phyloP scores from a whole-genome alignment of 805 yeast species.

The Nakazawaea ernobii region DNA sequence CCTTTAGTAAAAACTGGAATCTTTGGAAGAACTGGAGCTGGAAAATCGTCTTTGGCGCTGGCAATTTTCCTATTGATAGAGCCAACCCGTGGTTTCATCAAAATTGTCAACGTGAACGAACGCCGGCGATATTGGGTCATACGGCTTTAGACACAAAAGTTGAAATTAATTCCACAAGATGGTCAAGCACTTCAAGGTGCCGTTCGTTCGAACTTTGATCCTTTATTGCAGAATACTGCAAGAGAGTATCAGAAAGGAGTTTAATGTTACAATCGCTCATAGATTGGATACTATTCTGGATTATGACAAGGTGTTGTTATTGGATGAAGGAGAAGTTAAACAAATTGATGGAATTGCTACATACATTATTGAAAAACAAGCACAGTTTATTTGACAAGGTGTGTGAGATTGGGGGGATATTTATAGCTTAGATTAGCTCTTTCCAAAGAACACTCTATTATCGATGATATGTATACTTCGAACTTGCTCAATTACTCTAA shows the following conservation, averaged over 20 bases:
- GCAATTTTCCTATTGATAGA: slow-evolving; percentile 60
- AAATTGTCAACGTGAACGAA: no score
- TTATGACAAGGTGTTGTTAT: slow-evolving; percentile 70
- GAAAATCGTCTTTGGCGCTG: slow-evolving; percentile 57
- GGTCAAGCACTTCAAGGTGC: slow-evolving; percentile 65
- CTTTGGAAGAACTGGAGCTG: slow-evolving; percentile 78
- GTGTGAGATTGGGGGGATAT: slow-evolving; percentile 48
- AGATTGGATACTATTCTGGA: slow-evolving; percentile 84
- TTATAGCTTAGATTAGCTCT: slow-evolving; percentile 1
- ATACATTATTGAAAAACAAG: slow-evolving; percentile 35
- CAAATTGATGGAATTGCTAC: slow-evolving; percentile 80
- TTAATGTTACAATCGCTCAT: slow-evolving; percentile 82
- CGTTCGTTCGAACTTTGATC: slow-evolving; percentile 57
- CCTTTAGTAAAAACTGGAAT: slow-evolving; percentile 71
- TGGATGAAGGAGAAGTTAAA: slow-evolving; percentile 65
- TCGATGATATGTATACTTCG: no score
- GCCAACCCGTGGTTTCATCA: slow-evolving; percentile 46
- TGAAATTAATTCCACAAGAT: slow-evolving; percentile 66
- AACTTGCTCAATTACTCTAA: no score
- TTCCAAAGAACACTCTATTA: no score
- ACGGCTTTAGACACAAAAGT: slow-evolving; percentile 48
- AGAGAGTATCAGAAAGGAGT: slow-evolving; percentile 69
- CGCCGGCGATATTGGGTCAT: slow-evolving; percentile 43
- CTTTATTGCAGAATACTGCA: slow-evolving; percentile 52
- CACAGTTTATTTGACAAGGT: slow-evolving; percentile 45